A percentile compares a stretch with the other conserved stretches of the same genome.
Conservation (phyloP, 2,329 filamentous ascomycete species). For the Colletotrichum siamense region DNA sequence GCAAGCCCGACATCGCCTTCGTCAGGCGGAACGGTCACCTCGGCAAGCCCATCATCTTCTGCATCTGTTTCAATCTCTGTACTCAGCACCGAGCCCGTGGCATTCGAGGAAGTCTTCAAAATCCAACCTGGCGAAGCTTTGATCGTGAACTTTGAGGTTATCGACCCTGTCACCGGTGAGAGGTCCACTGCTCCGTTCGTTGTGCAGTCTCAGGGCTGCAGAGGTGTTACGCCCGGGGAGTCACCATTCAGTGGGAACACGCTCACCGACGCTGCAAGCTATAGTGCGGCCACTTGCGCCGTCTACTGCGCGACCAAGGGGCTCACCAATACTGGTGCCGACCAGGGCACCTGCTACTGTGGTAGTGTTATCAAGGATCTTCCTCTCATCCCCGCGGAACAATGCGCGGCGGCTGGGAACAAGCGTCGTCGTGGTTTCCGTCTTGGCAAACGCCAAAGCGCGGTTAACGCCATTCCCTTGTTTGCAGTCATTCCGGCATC, state of each 20-base stretch:
- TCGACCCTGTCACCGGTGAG: neutral
- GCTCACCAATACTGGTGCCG: neutral
- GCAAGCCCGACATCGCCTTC: neutral
- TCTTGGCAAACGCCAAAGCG: neutral
- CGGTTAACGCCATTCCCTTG: neutral
- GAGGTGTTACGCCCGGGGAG: neutral
- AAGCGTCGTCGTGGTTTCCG: neutral
- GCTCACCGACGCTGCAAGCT: neutral
- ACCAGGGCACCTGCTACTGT: neutral
- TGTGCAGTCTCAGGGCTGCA: neutral
- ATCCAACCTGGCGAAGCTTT: neutral
- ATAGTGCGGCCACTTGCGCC: neutral
- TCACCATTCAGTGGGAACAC: neutral
- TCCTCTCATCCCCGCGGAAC: neutral
- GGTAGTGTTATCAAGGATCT: neutral
- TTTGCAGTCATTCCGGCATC: neutral
- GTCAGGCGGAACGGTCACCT: neutral
- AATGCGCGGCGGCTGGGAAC: neutral
- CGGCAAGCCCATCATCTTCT: neutral
- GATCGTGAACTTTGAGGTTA: neutral
- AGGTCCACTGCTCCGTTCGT: neutral
- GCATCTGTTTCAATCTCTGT: neutral
- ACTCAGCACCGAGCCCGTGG: neutral
- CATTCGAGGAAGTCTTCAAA: neutral
- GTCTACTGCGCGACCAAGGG: neutral